Percentiles rank a stretch among this genome's conserved stretches.
Evolutionary conservation across 1,284 basidiomycete genomes (phyloP).

Genomic region (Chalciporus sp.): DNA sequence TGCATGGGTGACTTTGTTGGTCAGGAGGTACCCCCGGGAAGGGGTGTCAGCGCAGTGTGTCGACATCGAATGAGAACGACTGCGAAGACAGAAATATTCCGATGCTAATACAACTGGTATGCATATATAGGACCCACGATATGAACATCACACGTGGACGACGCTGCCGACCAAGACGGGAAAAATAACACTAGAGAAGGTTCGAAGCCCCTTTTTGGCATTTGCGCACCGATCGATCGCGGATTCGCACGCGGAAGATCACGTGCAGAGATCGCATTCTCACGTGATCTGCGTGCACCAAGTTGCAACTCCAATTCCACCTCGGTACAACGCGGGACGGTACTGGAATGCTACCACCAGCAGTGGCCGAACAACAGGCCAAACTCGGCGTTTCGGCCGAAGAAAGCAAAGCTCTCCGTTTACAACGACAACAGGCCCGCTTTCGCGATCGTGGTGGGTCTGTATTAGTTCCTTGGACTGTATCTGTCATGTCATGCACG

Average conservation of each 20-base stretch:
- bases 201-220: no score
- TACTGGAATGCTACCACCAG: conserved; percentile 11
- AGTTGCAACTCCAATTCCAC: neutral
- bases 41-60: neutral
- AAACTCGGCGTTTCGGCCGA: conserved; percentile 41
- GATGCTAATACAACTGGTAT: neutral
- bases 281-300: no score
- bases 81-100: neutral
- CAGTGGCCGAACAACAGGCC: conserved; percentile 23
- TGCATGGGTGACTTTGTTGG: conserved; percentile 57
- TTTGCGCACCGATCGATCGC: no score
- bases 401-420: conserved; percentile 55
- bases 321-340: neutral
- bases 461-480: conserved; percentile 23
- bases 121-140: neutral
- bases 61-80: neutral
- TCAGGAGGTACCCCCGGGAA: conserved; percentile 44
- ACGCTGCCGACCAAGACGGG: neutral
- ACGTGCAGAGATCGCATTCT: neutral
- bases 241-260: neutral
- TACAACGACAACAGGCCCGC: conserved; percentile 57
- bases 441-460: conserved; percentile 68
- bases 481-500: neutral
- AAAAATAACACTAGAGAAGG: neutral
- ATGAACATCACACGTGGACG: neutral